Percentiles rank a stretch among this genome's conserved stretches.
Conservation (phyloP, 768 basidiomycete species). For the Suillus cothurnatus region DNA sequence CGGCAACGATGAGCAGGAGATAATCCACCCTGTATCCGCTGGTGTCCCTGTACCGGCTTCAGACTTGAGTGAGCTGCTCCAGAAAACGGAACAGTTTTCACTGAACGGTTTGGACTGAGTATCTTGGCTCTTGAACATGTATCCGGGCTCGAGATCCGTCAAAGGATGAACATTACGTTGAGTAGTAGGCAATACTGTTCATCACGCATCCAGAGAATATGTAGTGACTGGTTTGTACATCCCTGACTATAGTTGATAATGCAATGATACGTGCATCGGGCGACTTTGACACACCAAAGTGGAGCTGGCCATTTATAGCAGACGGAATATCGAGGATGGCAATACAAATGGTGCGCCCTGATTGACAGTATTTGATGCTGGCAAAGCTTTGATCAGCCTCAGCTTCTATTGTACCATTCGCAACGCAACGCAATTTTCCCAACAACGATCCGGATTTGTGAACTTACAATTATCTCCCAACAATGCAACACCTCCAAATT, state of each 20-base stretch:
- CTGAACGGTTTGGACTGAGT: conserved; percentile 32
- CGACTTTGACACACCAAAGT: neutral
- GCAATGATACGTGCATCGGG: neutral
- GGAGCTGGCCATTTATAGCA: neutral
- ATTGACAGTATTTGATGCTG: neutral
- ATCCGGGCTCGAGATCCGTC: neutral
- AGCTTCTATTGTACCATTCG: neutral
- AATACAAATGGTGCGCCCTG: neutral
- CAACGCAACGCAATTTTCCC: neutral
- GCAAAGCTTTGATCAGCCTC: neutral
- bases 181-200: neutral
- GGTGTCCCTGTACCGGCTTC: neutral
- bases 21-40: neutral
- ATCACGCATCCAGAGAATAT: neutral
- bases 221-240: neutral
- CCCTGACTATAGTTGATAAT: neutral
- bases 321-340: neutral
- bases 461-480: neutral
- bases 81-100: conserved; percentile 20
- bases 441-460: neutral
- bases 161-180: neutral
- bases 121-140: neutral
- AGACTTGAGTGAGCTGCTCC: conserved; percentile 17
- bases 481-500: neutral
- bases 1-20: conserved; percentile 19